Percentiles rank a stretch among this genome's conserved stretches.
Conservation (phyloP, 768 basidiomycete species). For the Boletus sp. region DNA sequence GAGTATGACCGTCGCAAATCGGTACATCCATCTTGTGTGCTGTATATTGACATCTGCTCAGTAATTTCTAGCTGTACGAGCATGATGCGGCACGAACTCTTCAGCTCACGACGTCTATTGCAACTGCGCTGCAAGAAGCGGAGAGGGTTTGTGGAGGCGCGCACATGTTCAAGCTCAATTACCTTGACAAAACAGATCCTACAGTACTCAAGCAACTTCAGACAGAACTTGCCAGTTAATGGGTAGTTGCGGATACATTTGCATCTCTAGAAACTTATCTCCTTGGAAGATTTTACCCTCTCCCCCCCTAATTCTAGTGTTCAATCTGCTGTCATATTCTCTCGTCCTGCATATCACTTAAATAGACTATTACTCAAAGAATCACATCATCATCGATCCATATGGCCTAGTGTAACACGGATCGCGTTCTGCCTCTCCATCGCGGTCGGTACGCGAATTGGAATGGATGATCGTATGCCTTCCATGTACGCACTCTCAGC, state of each 20-base stretch:
- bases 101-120: conserved; percentile 61
- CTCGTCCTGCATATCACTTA: not conserved
- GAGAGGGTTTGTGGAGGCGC: conserved; percentile 58
- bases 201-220: conserved; percentile 71
- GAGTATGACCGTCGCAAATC: conserved; percentile 74
- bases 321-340: conserved; percentile 1
- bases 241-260: not conserved
- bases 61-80: conserved; percentile 54
- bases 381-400: conserved; percentile 6
- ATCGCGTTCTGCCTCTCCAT: conserved; percentile 45
- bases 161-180: conserved; percentile 54
- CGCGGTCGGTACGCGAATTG: conserved; percentile 49
- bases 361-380: conserved; percentile 1
- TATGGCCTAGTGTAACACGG: conserved; percentile 26
- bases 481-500: not conserved
- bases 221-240: conserved; percentile 37
- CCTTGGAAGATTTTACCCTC: not conserved
- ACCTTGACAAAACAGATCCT: conserved; percentile 66
- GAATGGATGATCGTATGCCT: conserved; percentile 32
- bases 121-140: conserved; percentile 57
- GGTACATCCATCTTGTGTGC: conserved; percentile 39
- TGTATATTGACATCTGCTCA: conserved; percentile 8
- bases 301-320: not conserved
- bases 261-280: not conserved
- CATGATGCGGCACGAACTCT: conserved; percentile 68